Evolutionary conservation across 208 protist genomes (phyloP), one percentile per base, ranked within the genome.

Genomic region (Acanthamoeba sp.): DNA sequence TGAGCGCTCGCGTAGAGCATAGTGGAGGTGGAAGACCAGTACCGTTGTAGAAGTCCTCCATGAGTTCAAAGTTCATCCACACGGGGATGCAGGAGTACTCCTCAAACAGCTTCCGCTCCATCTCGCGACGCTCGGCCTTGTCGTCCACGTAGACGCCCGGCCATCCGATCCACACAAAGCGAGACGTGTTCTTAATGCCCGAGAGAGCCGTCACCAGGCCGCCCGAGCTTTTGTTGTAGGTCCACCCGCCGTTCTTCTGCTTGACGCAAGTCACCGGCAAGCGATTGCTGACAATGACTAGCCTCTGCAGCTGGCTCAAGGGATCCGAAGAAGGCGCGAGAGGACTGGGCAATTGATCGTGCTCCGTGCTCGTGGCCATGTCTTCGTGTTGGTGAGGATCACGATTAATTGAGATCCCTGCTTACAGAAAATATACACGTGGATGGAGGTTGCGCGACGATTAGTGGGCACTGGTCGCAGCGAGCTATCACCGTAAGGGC

Each of bases 141-240:
- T 95, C 59, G 9, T 94, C 93, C 27, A 96, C 94, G 42, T 94
- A 84, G 27, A 82, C 22, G 14, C 95, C 95, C 2, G 94, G 93
- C 95, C 95, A 96, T 22, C 95, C 95, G 0, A 96, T 94, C 95
- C 95, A 96, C 2, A 96, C 62, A 18, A 95, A 96, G 85, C 76
- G 88, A 20, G 73, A 90, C 9, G 50, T 93, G 85, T 94, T 93
- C 45, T 85, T 85, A 9, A 95, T 52, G 22, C 95, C 91, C 27
- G 89, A 94, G 10, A 96, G 85, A n/a, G 95, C 95, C 2, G 95
- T 93, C 5, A 96, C 95, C 0, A 96, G 91, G 4, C 88, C 88
- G 45, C 95, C 95, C 27, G 91, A 95, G 55, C 94, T 95, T 91
- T 94, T 94, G 9, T 94, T 93, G 50, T 66, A 89, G 24, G 57